Conservation (phyloP, 2,329 filamentous ascomycete genomes). For the Scolecobasidium constrictum region DNA sequence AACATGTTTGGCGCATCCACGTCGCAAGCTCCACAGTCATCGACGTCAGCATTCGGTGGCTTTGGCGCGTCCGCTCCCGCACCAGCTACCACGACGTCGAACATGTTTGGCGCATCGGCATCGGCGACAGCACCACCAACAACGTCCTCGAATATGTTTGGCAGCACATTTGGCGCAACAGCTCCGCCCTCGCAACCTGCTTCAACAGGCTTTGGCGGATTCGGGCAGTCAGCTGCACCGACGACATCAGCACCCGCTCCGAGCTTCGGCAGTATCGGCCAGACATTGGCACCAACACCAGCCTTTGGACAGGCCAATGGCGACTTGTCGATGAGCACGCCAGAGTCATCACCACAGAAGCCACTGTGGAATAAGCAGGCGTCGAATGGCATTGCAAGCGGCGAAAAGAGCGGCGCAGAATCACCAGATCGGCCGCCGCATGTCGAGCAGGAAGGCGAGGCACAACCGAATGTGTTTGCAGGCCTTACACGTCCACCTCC, state of each 20-base stretch:
- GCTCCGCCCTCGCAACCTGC: background rate
- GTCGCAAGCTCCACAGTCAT: conserved; percentile 4
- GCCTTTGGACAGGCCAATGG: conserved; percentile 5
- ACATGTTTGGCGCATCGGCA: background rate
- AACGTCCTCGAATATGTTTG: background rate
- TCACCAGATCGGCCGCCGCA: conserved; percentile 4
- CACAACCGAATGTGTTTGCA: conserved; percentile 5
- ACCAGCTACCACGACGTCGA: background rate
- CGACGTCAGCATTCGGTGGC: background rate
- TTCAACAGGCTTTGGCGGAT: conserved; percentile 2
- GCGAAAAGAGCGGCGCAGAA: background rate
- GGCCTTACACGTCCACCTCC: background rate
- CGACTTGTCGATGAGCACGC: conserved; percentile 6
- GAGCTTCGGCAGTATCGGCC: background rate
- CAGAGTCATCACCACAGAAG: conserved; percentile 7
- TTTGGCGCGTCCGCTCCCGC: conserved; percentile 4
- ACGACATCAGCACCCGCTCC: background rate
- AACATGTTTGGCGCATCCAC: conserved; percentile 1
- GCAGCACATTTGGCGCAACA: conserved; percentile 4
- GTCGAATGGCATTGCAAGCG: background rate
- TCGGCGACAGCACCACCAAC: background rate
- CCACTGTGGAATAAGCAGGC: background rate
- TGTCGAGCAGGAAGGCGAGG: conserved; percentile 2
- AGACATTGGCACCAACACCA: background rate
- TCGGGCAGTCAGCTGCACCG: conserved; percentile 1